Evolutionary conservation across 176 grass and related monocot species (phyloP), one percentile per base, ranked within the genome.

Genomic region (Saccharum spontaneum): DNA sequence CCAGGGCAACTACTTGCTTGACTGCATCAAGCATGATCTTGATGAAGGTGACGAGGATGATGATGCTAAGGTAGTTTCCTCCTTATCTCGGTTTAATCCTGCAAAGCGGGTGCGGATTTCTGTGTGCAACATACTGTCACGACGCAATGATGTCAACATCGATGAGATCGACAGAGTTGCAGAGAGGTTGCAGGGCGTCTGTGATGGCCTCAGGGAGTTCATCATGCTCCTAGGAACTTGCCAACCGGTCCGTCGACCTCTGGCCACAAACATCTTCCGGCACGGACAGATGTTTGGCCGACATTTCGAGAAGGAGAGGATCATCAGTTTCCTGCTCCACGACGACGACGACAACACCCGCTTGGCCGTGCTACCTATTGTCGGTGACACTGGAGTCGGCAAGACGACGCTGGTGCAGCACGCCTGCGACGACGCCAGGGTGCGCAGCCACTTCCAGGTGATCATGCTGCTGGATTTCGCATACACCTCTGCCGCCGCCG

Each of bases 341-440:
- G 36, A 7, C 1, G 3, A 15, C 10, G 0, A 3, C 36, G n/a
- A n/a, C n/a, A n/a, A n/a, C 36, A 37, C 16, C 16, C 0, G 50
- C 17, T 2, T 80, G 10, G 44, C 18, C 0, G 44, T 80, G 17
- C 20, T 80, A 5, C 64, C 44, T 0, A 5, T 80, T 0, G 12
- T 80, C 31, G 64, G 78, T 0, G 10, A 24, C 43, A 52, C 1
- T 1, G 26, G 65, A 9, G 3, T 8, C 1, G 79, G 79, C 4
- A 81, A 81, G 28, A 26, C 31, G 8, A 81, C 65, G 1, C 34
- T 81, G 43, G 66, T 55, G 13, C 66, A 70, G 4, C 79, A 81
- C 13, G 30, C 46, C 8, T 81, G 79, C 18, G 17, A 67, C 4
- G 63, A 80, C 14, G 2, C 16, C 18, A 46, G 60, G 15, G 59